These are phyloP conservation scores for Thraustotheca clavata DNA, from an alignment of 352 stramenopile genomes.

Conservation along the genomic window DNA sequence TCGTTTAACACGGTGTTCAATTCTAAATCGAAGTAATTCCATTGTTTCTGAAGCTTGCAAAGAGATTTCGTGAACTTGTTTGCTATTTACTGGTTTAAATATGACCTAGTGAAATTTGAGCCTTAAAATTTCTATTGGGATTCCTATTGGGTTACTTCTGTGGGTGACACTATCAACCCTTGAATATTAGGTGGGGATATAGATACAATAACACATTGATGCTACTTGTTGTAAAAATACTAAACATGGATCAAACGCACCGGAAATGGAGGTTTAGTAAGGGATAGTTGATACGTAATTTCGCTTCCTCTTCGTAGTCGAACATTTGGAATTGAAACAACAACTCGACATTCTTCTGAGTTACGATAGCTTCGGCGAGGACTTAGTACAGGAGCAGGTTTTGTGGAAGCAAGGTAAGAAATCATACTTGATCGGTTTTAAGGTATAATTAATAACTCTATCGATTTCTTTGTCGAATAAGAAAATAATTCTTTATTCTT, in stretches of 20 bases:
- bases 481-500: too few relatives aligned
- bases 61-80: conserved; percentile 38
- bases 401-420: too few relatives aligned
- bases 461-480: too few relatives aligned
- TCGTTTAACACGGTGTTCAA: conserved; percentile 34
- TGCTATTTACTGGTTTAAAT: conserved; percentile 43
- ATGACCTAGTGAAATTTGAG: conserved; percentile 34
- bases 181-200: conserved; percentile 52
- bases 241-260: conserved; percentile 21
- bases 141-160: not conserved
- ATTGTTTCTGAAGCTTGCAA: conserved; percentile 33
- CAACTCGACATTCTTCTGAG: not conserved
- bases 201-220: conserved; percentile 50
- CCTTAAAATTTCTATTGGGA: not conserved
- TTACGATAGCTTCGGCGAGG: not conserved
- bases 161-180: conserved; percentile 31
- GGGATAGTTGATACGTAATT: conserved; percentile 51
- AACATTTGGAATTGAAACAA: conserved; percentile 20
- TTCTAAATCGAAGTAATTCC: conserved; percentile 53
- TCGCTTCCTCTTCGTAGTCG: conserved; percentile 53
- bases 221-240: conserved; percentile 15
- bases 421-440: too few relatives aligned
- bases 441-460: too few relatives aligned
- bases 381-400: not conserved
- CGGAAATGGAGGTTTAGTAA: conserved; percentile 39